Conservation (phyloP, 2,329 filamentous ascomycete species). For the Huntiella bhutanensis region DNA sequence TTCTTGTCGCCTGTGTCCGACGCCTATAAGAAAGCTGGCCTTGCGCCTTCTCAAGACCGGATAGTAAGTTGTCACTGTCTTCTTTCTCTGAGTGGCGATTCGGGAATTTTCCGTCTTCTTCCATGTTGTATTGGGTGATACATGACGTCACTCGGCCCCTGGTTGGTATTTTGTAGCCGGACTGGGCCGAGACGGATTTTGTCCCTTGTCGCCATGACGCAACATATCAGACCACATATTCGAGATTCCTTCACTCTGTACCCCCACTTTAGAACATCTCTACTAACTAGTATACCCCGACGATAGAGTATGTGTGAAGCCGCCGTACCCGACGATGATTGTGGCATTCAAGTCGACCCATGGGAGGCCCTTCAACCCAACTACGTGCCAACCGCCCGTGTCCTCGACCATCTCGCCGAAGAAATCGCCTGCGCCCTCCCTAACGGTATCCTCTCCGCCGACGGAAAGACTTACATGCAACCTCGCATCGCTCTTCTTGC, state of each 20-base stretch:
- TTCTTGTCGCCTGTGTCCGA: constrained; percentile 18
- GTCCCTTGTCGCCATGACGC: not conserved
- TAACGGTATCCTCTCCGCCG: constrained; percentile 53
- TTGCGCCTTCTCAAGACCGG: constrained; percentile 21
- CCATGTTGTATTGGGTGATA: not conserved
- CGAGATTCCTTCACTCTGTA: not conserved
- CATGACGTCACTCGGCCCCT: not conserved
- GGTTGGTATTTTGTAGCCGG: no score
- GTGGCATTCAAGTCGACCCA: constrained; percentile 64
- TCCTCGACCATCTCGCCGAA: constrained; percentile 77
- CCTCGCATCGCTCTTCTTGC: constrained; percentile 66
- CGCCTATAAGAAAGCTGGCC: constrained; percentile 21
- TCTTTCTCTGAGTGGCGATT: not conserved
- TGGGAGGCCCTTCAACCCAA: constrained; percentile 69
- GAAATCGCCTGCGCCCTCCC: constrained; percentile 62
- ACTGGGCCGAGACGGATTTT: not conserved
- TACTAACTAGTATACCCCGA: not conserved
- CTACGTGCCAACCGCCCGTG: constrained; percentile 76
- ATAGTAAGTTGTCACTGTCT: constrained; percentile 13
- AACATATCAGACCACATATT: not conserved
- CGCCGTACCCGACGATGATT: constrained; percentile 55
- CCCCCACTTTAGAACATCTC: not conserved
- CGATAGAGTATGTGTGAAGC: constrained; percentile 56
- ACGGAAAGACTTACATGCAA: constrained; percentile 40
- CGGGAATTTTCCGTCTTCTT: no score